Conservation (phyloP, 2,329 filamentous ascomycete genomes). For the Lomentospora prolificans region DNA sequence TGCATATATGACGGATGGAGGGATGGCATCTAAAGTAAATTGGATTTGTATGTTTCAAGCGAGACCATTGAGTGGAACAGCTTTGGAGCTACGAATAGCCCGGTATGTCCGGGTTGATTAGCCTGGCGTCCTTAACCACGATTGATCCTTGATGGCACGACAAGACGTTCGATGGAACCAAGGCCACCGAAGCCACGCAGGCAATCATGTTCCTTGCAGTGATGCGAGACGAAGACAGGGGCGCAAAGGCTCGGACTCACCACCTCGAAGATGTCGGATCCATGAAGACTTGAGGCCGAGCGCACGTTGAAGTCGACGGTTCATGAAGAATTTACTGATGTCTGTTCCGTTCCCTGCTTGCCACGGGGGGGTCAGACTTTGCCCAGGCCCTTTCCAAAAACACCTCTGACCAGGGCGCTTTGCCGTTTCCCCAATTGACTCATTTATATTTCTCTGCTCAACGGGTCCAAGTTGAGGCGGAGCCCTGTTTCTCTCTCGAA, state of each 20-base stretch:
- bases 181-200: background rate
- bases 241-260: background rate
- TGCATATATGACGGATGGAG: background rate
- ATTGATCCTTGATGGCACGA: too few species aligned
- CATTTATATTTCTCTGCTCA: too few species aligned
- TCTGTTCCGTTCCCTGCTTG: background rate
- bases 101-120: background rate
- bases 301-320: background rate
- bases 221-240: background rate
- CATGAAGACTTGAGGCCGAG: background rate
- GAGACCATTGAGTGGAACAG: background rate
- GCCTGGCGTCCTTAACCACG: background rate
- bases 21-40: background rate
- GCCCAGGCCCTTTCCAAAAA: too few species aligned
- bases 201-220: background rate
- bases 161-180: background rate
- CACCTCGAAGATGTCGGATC: background rate
- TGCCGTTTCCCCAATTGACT: too few species aligned
- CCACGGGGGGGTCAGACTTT: background rate
- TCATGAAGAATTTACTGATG: background rate
- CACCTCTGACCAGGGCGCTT: too few species aligned
- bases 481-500: background rate
- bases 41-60: background rate
- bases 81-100: background rate
- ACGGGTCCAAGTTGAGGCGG: background rate